Evolutionary conservation across 2,329 filamentous ascomycete genomes (phyloP), one percentile per base, ranked within the genome.

Genomic region (Dryadomyces quercivorus): DNA sequence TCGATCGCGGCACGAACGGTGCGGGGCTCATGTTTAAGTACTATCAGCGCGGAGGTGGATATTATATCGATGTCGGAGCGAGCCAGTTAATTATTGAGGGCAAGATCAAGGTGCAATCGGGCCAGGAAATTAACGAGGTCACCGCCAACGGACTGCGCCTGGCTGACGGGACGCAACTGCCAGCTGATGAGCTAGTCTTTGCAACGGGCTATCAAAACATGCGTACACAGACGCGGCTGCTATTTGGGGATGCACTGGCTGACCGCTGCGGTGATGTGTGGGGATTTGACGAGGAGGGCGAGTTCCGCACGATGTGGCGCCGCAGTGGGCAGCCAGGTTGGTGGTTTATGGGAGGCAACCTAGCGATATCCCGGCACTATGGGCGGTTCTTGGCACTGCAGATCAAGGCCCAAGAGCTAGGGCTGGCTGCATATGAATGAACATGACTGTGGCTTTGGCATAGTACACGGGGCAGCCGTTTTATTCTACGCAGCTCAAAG

Each of bases 261-360:
- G 75, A 80, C 54, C 70, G 72, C 36, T 73, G 81, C 12, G 68
- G 67, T 6, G 78, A 82, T 58, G 76, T 83, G 13, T 85, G 82
- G 79, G 81, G 80, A 0, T 70, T 83, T 50, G 78, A 83, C 15
- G 62, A 67, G 0, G 74, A 77, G 59, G 76, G 75, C 3, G 76
- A 85, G 67, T 67, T 78, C 59, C 70, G 76, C 6, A 74, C 67
- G 46, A 78, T 78, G 60, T 85, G 80, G 79, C 74, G 77, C 55
- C 70, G 70, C 22, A 82, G 74, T 31, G 81, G 81, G 0, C 80
- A 84, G 53, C 78, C 78, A 0, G 80, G 81, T 0, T 81, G 85
- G 59, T 86, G 81, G 81, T 80, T 80, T 58, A 80, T 82, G 60
- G 81, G 80, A 0, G 82, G 82, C 2, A 85, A 83, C 58, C 63